Conservation (phyloP, 2,329 filamentous ascomycete genomes). For the Trichoderma lentiforme region DNA sequence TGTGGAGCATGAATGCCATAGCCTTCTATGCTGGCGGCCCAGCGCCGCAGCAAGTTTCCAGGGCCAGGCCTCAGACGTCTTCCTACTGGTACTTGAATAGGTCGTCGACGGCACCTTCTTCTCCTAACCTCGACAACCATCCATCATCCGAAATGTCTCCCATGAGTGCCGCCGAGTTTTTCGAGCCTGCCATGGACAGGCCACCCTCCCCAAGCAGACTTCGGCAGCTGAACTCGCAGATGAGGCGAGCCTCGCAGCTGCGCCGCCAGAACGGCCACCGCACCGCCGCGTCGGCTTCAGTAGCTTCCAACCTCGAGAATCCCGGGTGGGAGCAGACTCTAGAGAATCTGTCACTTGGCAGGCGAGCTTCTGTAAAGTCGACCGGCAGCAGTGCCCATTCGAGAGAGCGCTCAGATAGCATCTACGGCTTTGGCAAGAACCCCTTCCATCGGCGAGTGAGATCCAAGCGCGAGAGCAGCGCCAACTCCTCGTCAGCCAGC, state of each 20-base stretch:
- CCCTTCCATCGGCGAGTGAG: constrained; percentile 54
- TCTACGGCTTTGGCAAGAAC: constrained; percentile 57
- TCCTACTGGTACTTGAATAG: constrained; percentile 30
- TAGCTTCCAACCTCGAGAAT: constrained; percentile 43
- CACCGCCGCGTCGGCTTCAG: constrained; percentile 52
- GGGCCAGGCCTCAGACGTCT: not conserved
- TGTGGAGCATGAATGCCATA: constrained; percentile 26
- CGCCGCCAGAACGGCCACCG: constrained; percentile 32
- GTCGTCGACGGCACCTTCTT: constrained; percentile 71
- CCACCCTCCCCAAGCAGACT: constrained; percentile 59
- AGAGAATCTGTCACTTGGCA: constrained; percentile 49
- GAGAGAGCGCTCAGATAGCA: constrained; percentile 55
- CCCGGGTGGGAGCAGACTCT: constrained; percentile 49
- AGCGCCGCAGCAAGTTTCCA: not conserved
- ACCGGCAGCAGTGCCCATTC: constrained; percentile 45
- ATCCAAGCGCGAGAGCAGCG: constrained; percentile 50
- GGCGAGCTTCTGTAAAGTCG: constrained; percentile 56
- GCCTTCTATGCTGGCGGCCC: constrained; percentile 16
- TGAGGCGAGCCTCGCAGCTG: constrained; percentile 51
- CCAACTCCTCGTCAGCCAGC: constrained; percentile 46
- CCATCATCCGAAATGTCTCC: constrained; percentile 15
- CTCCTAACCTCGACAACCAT: constrained; percentile 4
- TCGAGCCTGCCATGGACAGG: constrained; percentile 58
- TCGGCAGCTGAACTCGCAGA: constrained; percentile 56
- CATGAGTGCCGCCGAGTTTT: constrained; percentile 35